These are phyloP conservation scores for Dendrobium catenatum DNA, from an alignment of 106 monocot genomes.

Conservation along the genomic window DNA sequence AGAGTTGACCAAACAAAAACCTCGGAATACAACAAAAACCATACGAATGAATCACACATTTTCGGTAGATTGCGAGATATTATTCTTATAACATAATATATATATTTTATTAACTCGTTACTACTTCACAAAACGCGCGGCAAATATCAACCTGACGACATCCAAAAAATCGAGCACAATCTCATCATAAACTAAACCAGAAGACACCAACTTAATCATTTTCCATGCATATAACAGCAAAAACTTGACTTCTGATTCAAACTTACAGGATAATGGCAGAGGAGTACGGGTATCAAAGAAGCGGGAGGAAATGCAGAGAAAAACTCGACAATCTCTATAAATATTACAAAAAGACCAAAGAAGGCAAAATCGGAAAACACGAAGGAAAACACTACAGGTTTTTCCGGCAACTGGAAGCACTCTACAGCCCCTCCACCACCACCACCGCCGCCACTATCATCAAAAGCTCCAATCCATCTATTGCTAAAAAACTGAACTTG, in stretches of 20 bases:
- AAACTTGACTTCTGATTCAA: not conserved
- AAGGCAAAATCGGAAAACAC: conserved; percentile 35
- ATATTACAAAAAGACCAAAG: conserved; percentile 90
- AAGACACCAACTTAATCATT: too few relatives aligned
- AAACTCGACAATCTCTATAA: conserved; percentile 85
- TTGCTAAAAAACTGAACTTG: not conserved
- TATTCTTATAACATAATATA: too few relatives aligned
- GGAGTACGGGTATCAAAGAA: conserved; percentile 74
- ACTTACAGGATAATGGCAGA: conserved; percentile 63
- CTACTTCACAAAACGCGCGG: too few relatives aligned
- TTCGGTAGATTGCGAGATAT: too few relatives aligned
- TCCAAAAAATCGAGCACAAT: too few relatives aligned
- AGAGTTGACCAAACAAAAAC: too few relatives aligned
- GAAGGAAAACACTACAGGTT: conserved; percentile 76
- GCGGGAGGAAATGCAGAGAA: conserved; percentile 83
- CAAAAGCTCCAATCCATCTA: not conserved
- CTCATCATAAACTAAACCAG: too few relatives aligned
- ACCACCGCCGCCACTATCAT: not conserved
- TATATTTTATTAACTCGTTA: too few relatives aligned
- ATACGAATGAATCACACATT: too few relatives aligned
- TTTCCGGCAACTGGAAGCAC: conserved; percentile 66
- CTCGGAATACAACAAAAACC: too few relatives aligned
- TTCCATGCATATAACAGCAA: too few relatives aligned
- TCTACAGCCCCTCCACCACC: conserved; percentile 34
- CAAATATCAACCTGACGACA: too few relatives aligned